Conservation (phyloP, 1,284 basidiomycete genomes). For the Porodaedalea pini region DNA sequence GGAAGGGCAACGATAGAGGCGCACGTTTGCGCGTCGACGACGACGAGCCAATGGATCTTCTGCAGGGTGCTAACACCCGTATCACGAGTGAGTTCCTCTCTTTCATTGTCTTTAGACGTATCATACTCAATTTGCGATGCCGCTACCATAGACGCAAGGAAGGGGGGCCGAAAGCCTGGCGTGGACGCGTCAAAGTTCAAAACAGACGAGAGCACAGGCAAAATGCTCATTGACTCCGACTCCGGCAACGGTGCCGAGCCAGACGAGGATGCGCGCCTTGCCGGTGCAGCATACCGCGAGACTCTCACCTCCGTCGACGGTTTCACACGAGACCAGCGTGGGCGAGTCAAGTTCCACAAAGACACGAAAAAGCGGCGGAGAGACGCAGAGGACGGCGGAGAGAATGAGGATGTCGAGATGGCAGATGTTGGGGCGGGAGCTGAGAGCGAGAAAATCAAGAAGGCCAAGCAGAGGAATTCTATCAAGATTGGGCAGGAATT, state of each 20-base stretch:
- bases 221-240: conserved; percentile 80
- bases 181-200: conserved; percentile 87
- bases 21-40: conserved; percentile 82
- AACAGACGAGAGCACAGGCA: conserved; percentile 83
- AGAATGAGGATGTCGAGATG: conserved; percentile 71
- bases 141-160: conserved; percentile 40
- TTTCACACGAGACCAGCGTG: conserved; percentile 78
- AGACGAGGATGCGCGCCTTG: conserved; percentile 47
- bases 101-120: conserved; percentile 5
- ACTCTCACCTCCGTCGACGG: conserved; percentile 83
- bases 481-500: conserved; percentile 82
- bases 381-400: conserved; percentile 52
- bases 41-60: conserved; percentile 93
- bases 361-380: conserved; percentile 87
- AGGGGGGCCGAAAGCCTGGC: conserved; percentile 66
- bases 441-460: conserved; percentile 44
- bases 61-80: conserved; percentile 78
- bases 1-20: conserved; percentile 39
- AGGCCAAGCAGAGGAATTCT: conserved; percentile 53
- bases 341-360: conserved; percentile 94
- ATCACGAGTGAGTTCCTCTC: conserved; percentile 60
- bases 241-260: conserved; percentile 41
- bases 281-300: conserved; percentile 83
- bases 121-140: conserved; percentile 38
- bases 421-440: conserved; percentile 42